A percentile compares a stretch with the other conserved stretches of the same genome.
phyloP scores from a whole-genome alignment of 345 rosid genomes.

The Rubroshorea leprosula region DNA sequence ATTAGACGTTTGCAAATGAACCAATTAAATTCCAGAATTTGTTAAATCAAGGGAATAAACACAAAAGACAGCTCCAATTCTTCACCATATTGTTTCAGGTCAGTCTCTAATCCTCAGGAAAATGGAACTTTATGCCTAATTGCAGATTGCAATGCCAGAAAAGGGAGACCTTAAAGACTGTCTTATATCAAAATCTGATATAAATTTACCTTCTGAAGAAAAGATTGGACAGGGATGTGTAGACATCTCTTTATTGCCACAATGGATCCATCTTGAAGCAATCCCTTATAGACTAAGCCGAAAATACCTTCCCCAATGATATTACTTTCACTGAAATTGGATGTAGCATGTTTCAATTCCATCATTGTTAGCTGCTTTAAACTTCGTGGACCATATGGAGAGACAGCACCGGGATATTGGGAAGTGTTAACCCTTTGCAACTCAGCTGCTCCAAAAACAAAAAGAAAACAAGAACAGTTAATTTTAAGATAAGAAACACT shows the following conservation, averaged over 20 bases:
- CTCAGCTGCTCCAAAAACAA: constrained; percentile 22
- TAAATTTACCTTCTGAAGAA: constrained; percentile 26
- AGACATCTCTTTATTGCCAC: constrained; percentile 39
- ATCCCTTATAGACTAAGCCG: constrained; percentile 37
- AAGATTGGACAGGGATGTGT: constrained; percentile 17
- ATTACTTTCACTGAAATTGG: constrained; percentile 33
- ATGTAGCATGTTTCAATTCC: constrained; percentile 43
- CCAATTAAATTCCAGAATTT: too few species aligned
- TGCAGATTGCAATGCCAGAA: too few species aligned
- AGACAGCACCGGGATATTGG: constrained; percentile 15
- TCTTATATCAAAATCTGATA: background rate
- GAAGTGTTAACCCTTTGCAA: constrained; percentile 22
- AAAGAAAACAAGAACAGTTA: too few species aligned
- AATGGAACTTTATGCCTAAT: too few species aligned
- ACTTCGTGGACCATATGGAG: constrained; percentile 14
- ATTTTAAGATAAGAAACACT: too few species aligned
- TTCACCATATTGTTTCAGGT: background rate
- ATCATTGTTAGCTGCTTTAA: constrained; percentile 23
- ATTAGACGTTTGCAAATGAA: too few species aligned
- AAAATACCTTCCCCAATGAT: constrained; percentile 42
- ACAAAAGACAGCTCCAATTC: background rate
- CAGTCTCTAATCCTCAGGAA: too few species aligned
- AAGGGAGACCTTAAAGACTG: background rate
- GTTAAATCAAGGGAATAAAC: too few species aligned
- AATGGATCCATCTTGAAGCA: constrained; percentile 43